Percentiles rank a stretch among this genome's conserved stretches.
Conservation (phyloP, 768 basidiomycete genomes). For the Psilocybe tampanensis region DNA sequence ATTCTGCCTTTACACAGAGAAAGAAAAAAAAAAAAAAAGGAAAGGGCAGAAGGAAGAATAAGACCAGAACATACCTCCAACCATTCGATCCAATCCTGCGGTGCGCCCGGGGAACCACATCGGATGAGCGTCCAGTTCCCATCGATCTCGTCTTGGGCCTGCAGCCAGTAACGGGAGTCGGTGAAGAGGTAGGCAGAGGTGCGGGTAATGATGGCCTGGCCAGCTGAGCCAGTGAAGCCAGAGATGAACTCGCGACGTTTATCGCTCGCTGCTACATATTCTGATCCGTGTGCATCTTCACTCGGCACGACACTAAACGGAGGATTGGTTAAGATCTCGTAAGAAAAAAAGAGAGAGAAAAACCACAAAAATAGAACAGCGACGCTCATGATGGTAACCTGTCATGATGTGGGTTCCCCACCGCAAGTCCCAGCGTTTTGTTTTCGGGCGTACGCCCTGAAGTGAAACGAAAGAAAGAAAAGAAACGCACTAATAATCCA, state of each 20-base stretch:
- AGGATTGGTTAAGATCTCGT: slow-evolving; percentile 11
- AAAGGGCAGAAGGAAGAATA: no score
- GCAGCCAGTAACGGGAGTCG: slow-evolving; percentile 84
- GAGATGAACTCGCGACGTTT: slow-evolving; percentile 79
- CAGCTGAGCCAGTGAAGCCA: slow-evolving; percentile 53
- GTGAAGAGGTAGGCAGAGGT: slow-evolving; percentile 72
- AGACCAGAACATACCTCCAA: no score
- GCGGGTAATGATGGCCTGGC: slow-evolving; percentile 70
- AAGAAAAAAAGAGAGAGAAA: neutral
- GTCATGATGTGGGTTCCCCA: no score
- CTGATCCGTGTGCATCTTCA: slow-evolving; percentile 84
- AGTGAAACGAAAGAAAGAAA: no score
- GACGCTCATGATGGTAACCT: no score
- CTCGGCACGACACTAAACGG: slow-evolving; percentile 66
- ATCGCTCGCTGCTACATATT: slow-evolving; percentile 78
- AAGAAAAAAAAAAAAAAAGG: no score
- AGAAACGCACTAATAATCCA: slow-evolving; percentile 74
- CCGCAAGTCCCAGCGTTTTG: no score
- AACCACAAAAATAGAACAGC: no score
- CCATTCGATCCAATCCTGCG: slow-evolving; percentile 83
- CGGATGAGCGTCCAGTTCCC: slow-evolving; percentile 70
- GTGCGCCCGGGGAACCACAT: slow-evolving; percentile 52
- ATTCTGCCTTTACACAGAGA: no score
- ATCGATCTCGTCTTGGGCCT: slow-evolving; percentile 73
- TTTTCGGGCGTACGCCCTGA: no score